phyloP scores from a whole-genome alignment of 208 protist genomes.

The Crithidia sp. region DNA sequence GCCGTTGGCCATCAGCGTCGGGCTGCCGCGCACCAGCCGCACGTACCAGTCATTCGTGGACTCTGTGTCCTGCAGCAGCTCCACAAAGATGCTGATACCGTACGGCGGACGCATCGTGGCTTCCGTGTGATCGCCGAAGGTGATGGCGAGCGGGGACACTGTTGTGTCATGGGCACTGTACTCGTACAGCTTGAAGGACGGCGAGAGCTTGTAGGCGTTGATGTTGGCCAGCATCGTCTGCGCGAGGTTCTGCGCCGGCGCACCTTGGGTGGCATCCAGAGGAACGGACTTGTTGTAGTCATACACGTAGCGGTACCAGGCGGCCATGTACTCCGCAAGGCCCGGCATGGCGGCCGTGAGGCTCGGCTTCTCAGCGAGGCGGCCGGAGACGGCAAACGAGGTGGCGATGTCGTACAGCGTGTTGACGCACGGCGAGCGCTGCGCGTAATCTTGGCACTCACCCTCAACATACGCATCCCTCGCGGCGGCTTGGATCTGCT shows the following conservation, averaged over 20 bases:
- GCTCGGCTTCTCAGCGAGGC: constrained; percentile 31
- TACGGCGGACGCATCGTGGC: constrained; percentile 48
- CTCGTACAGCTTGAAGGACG: constrained; percentile 60
- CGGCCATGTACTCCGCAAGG: constrained; percentile 15
- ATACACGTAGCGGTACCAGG: constrained; percentile 38
- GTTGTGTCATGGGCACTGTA: constrained; percentile 73
- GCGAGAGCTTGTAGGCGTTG: constrained; percentile 37
- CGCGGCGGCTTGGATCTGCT: constrained; percentile 40
- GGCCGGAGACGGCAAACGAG: constrained; percentile 39
- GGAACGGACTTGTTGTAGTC: constrained; percentile 35
- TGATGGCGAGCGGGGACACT: constrained; percentile 48
- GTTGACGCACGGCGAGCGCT: constrained; percentile 36
- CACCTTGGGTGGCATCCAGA: constrained; percentile 35
- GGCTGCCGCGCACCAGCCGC: constrained; percentile 56
- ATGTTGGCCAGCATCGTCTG: constrained; percentile 58
- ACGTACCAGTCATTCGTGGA: constrained; percentile 46
- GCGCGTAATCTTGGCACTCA: constrained; percentile 35
- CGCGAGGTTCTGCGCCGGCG: constrained; percentile 48
- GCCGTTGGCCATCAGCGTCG: constrained; percentile 27
- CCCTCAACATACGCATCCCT: constrained; percentile 45
- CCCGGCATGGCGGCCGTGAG: constrained; percentile 28
- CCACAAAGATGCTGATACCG: constrained; percentile 54
- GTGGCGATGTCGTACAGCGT: constrained; percentile 55
- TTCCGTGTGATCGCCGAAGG: constrained; percentile 52
- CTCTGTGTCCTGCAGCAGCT: constrained; percentile 64